Conservation (phyloP, 768 basidiomycete species). For the Candolleomyces eurysporus region DNA sequence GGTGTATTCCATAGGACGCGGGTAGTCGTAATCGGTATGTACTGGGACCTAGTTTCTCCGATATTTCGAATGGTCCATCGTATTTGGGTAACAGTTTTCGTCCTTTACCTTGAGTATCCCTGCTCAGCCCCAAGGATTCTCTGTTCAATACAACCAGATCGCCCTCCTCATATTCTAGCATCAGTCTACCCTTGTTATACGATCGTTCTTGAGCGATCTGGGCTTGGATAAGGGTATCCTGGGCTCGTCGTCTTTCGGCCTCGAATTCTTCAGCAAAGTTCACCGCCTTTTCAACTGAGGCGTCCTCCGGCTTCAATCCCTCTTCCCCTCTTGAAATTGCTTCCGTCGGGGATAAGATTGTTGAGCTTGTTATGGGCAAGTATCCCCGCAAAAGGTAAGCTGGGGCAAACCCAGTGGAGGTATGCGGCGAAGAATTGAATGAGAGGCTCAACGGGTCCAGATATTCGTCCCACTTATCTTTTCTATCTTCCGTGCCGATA, state of each 20-base stretch:
- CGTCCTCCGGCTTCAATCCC: background rate
- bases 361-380: constrained; percentile 16
- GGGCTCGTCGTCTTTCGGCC: constrained; percentile 7
- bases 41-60: constrained; percentile 21
- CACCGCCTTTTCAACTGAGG: background rate
- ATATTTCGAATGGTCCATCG: constrained; percentile 31
- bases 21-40: constrained; percentile 29
- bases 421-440: too few relatives aligned
- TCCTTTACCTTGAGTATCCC: constrained; percentile 22
- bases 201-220: constrained; percentile 11
- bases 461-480: constrained; percentile 22
- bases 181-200: constrained; percentile 17
- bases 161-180: constrained; percentile 24
- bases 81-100: constrained; percentile 25
- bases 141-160: constrained; percentile 26
- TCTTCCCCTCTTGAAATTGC: too few relatives aligned
- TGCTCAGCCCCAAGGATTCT: constrained; percentile 17
- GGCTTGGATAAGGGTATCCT: constrained; percentile 14
- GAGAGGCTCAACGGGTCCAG: constrained; percentile 20
- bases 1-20: constrained; percentile 25
- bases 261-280: constrained; percentile 7
- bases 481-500: constrained; percentile 10
- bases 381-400: constrained; percentile 26
- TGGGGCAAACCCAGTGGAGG: constrained; percentile 28
- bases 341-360: background rate